phyloP scores from a whole-genome alignment of 306 rosid species.

The Inga laurina region DNA sequence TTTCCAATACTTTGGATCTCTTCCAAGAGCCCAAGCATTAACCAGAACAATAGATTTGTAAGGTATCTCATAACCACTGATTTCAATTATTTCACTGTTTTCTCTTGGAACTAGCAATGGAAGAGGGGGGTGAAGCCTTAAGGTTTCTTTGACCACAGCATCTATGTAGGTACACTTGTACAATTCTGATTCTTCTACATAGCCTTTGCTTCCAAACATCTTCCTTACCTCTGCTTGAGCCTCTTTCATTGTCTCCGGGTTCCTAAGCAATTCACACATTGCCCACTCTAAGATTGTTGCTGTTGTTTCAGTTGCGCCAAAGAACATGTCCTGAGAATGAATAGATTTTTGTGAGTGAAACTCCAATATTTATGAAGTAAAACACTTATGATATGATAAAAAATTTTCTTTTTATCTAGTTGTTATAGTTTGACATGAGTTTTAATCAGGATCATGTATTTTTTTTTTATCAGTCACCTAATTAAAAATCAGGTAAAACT shows the following conservation, averaged over 20 bases:
- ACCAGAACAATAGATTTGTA: not conserved
- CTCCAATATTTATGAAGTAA: too few relatives aligned
- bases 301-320: too few relatives aligned
- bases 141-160: not conserved
- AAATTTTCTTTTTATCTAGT: too few relatives aligned
- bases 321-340: too few relatives aligned
- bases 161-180: not conserved
- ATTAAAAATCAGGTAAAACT: too few relatives aligned
- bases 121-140: not conserved
- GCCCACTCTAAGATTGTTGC: too few relatives aligned
- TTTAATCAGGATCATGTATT: too few relatives aligned
- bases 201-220: not conserved
- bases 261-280: not conserved
- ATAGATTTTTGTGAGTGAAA: too few relatives aligned
- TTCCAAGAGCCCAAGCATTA: not conserved
- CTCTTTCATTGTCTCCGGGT: not conserved
- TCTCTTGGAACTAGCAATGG: constrained; percentile 6
- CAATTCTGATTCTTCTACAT: constrained; percentile 3
- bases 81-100: not conserved
- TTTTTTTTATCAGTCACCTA: too few relatives aligned
- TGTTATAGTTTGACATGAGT: too few relatives aligned
- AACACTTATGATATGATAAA: too few relatives aligned
- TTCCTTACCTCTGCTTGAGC: constrained; percentile 18
- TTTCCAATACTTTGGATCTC: not conserved
- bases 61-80: not conserved